Evolutionary conservation across 495 filamentous ascomycete species (phyloP), one percentile per base, ranked within the genome.

Genomic region (Hypoxylon lienhwacheense): DNA sequence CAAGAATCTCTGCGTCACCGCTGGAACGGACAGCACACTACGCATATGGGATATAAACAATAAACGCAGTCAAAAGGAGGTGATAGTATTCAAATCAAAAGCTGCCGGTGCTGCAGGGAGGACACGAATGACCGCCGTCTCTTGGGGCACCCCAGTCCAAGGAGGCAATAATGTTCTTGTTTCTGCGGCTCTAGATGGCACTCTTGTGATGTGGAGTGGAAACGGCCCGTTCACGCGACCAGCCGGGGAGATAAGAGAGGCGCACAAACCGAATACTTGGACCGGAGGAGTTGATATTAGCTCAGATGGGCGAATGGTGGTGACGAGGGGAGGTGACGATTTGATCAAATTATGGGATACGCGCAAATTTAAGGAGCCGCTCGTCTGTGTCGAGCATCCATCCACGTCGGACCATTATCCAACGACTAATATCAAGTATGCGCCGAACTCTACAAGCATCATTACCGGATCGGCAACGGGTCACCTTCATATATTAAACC

Each of bases 41-140:
- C 81, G 93, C 40, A 96, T 98, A 60, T 98, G 93, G 93, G 91
- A 98, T 67, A 82, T 95, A 53, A 95, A 91, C 66, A 83, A 87
- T 44, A 89, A 88, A 47, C 77, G 90, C 32, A 82, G 82, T 37
- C 93, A 98, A 65, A 93, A 88, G 70, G 88, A 97, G 19, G 86
- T 98, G 14, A 88, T 97, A 57, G 90, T 95, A 21, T 89, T 97
- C 67, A 97, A 97, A 68, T 97, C 92, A 4, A 87, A 80, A 64
- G 85, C 82, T 11, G 82, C 84, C 6, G 91, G 93, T 3, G 87
- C 86, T 36, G 95, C 90, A 25, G 93, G 95, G 14, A 83, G 92
- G 68, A 93, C 89, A 26, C 83, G 91, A 64, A 95, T 98, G 85
- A 97, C 91, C 12, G 88, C 90, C 40, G 84, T 97, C 1, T 85